A percentile compares a stretch with the other conserved stretches of the same genome.
Conservation (phyloP, 139 green algal species). For the Micromonas commoda region DNA sequence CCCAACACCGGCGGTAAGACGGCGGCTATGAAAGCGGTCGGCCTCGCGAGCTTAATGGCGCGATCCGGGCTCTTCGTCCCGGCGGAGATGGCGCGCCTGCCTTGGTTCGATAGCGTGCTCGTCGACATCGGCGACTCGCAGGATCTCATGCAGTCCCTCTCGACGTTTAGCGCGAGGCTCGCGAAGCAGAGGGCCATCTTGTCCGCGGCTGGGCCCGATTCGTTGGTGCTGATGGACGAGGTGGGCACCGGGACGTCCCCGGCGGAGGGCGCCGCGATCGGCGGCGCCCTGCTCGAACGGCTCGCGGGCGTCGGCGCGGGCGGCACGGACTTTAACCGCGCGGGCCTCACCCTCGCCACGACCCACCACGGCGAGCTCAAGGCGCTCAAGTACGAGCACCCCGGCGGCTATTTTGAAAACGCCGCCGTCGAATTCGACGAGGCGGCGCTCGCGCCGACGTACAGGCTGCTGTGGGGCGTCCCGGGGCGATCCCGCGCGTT, state of each 20-base stretch:
- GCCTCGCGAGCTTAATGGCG: conserved; percentile 70
- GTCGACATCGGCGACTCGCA: conserved; percentile 85
- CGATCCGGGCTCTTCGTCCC: conserved; percentile 73
- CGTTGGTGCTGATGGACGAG: conserved; percentile 37
- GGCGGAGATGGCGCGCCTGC: conserved; percentile 26
- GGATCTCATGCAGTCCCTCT: background rate
- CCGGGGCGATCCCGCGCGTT: conserved; percentile 38
- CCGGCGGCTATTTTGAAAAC: conserved; percentile 40
- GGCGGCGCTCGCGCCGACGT: conserved; percentile 40
- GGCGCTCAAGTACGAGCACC: conserved; percentile 43
- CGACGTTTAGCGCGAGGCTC: conserved; percentile 2
- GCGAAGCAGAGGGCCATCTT: conserved; percentile 1
- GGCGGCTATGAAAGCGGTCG: conserved; percentile 80
- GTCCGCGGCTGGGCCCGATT: background rate
- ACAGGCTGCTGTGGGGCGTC: conserved; percentile 48
- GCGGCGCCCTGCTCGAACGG: conserved; percentile 24
- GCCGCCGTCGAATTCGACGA: conserved; percentile 50
- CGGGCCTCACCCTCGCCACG: conserved; percentile 42
- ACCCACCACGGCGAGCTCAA: conserved; percentile 49
- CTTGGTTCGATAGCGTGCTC: conserved; percentile 53
- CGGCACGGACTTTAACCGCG: background rate
- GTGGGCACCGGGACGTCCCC: conserved; percentile 35
- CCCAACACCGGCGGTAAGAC: conserved; percentile 97
- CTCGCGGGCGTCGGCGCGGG: conserved; percentile 27
- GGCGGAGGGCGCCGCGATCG: conserved; percentile 30